A percentile compares a stretch with the other conserved stretches of the same genome.
Conservation (phyloP, 106 monocot genomes). For the Acorus gramineus region DNA sequence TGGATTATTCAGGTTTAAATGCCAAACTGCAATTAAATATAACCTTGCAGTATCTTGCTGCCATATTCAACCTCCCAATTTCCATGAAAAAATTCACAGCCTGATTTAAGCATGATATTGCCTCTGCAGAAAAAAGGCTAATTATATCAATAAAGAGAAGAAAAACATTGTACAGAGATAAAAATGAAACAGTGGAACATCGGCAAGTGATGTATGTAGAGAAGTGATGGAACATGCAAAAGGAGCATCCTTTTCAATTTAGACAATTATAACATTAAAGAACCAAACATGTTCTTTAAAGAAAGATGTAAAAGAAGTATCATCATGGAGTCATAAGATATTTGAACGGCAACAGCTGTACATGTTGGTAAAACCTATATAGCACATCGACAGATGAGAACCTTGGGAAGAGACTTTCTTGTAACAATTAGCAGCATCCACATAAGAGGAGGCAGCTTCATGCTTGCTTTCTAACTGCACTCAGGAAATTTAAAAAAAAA, state of each 20-base stretch:
- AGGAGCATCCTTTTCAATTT: no score
- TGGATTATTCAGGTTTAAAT: background rate
- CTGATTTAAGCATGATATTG: constrained; percentile 59
- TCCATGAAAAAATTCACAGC: constrained; percentile 86
- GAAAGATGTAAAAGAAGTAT: no score
- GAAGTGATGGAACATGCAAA: no score
- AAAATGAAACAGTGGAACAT: no score
- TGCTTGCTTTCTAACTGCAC: constrained; percentile 59
- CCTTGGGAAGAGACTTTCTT: constrained; percentile 57
- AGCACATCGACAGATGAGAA: constrained; percentile 1
- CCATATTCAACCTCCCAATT: constrained; percentile 93
- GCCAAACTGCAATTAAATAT: background rate
- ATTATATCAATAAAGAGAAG: no score
- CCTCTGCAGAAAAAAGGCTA: constrained; percentile 44
- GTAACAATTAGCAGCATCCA: constrained; percentile 67
- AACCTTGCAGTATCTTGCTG: constrained; percentile 94
- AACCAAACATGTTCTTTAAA: no score
- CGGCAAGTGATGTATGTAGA: no score
- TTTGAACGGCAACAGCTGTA: no score
- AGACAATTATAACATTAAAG: no score
- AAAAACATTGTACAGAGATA: no score
- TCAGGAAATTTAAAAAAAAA: background rate
- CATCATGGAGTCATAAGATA: no score
- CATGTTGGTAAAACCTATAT: no score
- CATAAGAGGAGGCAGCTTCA: constrained; percentile 63